Evolutionary conservation across 2,329 filamentous ascomycete genomes (phyloP).

Genomic region (Cladophialophora bantiana): DNA sequence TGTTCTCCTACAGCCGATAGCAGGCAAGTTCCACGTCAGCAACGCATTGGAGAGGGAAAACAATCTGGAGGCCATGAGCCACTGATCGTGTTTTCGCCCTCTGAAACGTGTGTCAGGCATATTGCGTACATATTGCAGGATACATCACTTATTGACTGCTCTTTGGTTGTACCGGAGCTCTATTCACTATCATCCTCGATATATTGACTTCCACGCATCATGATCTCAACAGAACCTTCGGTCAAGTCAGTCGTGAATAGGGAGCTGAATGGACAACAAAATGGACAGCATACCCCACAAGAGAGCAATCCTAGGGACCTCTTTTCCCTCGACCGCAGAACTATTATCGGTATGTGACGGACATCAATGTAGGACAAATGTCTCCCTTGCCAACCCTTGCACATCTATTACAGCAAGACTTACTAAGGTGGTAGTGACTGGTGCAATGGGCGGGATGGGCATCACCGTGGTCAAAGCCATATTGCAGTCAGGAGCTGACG

Average conservation of each 20-base stretch:
- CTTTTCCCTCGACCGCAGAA: slow-evolving; percentile 13
- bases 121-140: too few relatives aligned
- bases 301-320: slow-evolving; percentile 1
- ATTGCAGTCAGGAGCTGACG: slow-evolving; percentile 16
- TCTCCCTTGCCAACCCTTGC: not conserved
- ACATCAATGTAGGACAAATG: not conserved
- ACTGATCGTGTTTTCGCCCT: too few relatives aligned
- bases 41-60: too few relatives aligned
- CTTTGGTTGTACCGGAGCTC: not conserved
- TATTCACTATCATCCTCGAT: not conserved
- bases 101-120: too few relatives aligned
- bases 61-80: too few relatives aligned
- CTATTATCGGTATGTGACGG: slow-evolving; percentile 13
- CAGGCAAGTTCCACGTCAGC: too few relatives aligned
- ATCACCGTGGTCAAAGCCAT: slow-evolving; percentile 17
- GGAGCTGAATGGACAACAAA: too few relatives aligned
- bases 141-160: too few relatives aligned
- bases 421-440: slow-evolving; percentile 10
- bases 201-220: not conserved
- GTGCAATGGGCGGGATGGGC: slow-evolving; percentile 16
- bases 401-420: not conserved
- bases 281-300: not conserved
- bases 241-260: not conserved
- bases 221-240: not conserved
- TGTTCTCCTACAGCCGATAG: too few relatives aligned